phyloP scores from a whole-genome alignment of 352 stramenopile species.

The Elongisporangium undulatum region DNA sequence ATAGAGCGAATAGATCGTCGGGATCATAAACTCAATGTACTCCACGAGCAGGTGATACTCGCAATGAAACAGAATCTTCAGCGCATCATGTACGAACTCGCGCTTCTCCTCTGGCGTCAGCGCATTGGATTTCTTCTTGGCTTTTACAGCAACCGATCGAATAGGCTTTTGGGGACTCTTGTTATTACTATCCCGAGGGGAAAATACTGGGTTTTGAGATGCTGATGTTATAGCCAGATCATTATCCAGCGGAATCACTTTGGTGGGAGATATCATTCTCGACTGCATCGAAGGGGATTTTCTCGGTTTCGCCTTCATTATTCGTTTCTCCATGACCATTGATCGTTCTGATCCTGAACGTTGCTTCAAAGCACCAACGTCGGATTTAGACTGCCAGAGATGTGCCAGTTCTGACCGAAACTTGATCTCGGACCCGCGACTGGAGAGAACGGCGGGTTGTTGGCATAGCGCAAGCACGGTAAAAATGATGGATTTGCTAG shows the following conservation, averaged over 20 bases:
- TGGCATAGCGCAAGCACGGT: not conserved
- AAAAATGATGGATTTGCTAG: not conserved
- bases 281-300: too few relatives aligned
- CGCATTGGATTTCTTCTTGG: too few relatives aligned
- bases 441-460: not conserved
- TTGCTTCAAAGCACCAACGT: not conserved
- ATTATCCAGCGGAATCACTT: not conserved
- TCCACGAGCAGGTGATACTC: conserved; percentile 19
- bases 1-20: conserved; percentile 17
- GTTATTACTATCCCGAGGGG: too few relatives aligned
- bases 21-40: conserved; percentile 22
- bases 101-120: not conserved
- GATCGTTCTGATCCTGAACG: not conserved
- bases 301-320: too few relatives aligned
- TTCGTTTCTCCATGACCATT: not conserved
- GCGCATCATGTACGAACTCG: not conserved
- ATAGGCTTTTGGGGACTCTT: too few relatives aligned
- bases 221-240: not conserved
- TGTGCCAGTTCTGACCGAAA: not conserved
- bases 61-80: conserved; percentile 17
- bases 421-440: not conserved
- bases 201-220: too few relatives aligned
- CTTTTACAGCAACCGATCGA: too few relatives aligned
- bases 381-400: not conserved
- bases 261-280: too few relatives aligned